Conservation (phyloP, 2,329 filamentous ascomycete genomes). For the Gyromitra esculenta region DNA sequence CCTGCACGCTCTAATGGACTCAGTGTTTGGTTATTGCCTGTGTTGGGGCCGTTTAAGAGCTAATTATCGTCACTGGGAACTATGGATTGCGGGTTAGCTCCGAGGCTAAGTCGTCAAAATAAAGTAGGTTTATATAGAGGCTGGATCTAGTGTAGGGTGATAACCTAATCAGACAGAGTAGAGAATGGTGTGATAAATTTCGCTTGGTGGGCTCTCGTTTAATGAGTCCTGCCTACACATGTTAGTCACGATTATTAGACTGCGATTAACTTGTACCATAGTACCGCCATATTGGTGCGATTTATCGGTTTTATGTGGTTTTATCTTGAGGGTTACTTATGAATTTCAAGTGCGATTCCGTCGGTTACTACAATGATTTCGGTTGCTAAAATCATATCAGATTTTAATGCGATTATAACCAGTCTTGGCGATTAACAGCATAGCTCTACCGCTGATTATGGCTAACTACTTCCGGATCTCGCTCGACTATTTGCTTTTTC, state of each 20-base stretch:
- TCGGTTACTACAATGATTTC: conserved; percentile 1
- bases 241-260: background rate
- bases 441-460: background rate
- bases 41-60: background rate
- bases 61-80: conserved; percentile 6
- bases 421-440: conserved; percentile 17
- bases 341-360: background rate
- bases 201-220: background rate
- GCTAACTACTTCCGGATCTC: conserved; percentile 30
- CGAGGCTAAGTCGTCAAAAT: conserved; percentile 13
- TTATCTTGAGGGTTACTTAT: conserved; percentile 1
- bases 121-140: background rate
- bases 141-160: background rate
- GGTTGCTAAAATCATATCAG: conserved; percentile 3
- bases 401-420: conserved; percentile 7
- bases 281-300: background rate
- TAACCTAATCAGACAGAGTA: conserved; percentile 11
- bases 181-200: background rate
- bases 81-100: conserved; percentile 14
- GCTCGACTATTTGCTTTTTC: conserved; percentile 34
- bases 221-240: background rate
- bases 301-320: background rate
- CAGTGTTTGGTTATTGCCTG: conserved; percentile 12
- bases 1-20: conserved; percentile 16
- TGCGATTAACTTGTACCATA: background rate